Evolutionary conservation across 2,329 filamentous ascomycete species (phyloP).

Genomic region (Taxawa tesnikishii): DNA sequence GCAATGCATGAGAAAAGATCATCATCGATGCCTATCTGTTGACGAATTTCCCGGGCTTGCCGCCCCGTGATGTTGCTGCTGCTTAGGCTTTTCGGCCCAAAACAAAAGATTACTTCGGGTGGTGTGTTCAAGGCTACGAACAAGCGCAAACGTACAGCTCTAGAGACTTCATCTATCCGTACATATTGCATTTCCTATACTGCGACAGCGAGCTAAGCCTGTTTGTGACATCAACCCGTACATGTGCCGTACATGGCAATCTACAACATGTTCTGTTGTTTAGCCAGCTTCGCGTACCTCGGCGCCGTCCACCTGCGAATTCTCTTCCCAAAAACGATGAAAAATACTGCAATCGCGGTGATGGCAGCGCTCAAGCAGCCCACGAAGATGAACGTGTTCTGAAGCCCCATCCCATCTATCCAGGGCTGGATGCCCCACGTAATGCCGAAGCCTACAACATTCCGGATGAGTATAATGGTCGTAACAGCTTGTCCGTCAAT

Average conservation of each 20-base stretch:
- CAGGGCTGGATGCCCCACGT: conserved; percentile 7
- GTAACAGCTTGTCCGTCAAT: conserved; percentile 9
- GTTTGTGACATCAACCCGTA: no score
- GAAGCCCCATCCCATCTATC: conserved; percentile 6
- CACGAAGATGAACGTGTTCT: conserved; percentile 9
- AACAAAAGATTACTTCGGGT: no score
- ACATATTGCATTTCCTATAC: no score
- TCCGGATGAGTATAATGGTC: conserved; percentile 10
- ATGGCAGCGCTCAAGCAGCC: conserved; percentile 7
- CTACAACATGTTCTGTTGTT: no score
- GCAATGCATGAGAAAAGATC: conserved; percentile 11
- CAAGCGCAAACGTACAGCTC: no score
- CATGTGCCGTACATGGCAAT: no score
- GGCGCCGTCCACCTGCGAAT: conserved; percentile 4
- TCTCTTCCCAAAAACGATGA: conserved; percentile 8
- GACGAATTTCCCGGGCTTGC: conserved; percentile 11
- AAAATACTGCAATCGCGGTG: conserved; percentile 6
- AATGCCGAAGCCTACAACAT: conserved; percentile 9
- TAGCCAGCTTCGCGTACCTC: no score
- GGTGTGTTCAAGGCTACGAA: no score
- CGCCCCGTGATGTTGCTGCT: conserved; percentile 2
- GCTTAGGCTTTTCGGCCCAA: no score
- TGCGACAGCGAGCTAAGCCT: no score
- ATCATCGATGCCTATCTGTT: conserved; percentile 14
- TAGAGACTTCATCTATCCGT: no score